Evolutionary conservation across 2,329 filamentous ascomycete genomes (phyloP).

Genomic region (Trichoderma atrobrunneum): DNA sequence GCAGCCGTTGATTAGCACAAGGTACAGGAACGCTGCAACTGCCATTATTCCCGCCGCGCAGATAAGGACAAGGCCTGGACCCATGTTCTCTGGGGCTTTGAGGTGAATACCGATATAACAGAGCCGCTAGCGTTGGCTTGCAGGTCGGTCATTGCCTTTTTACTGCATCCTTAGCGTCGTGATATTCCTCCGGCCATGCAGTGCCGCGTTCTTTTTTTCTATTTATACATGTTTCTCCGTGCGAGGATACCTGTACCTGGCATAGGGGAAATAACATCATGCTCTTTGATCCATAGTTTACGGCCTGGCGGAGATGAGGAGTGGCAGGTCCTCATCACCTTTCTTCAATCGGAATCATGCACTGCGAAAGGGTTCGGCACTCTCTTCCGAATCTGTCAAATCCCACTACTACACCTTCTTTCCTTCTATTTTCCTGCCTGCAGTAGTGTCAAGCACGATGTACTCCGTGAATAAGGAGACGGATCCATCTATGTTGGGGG

Average conservation of each 20-base stretch:
- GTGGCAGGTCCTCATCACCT: not conserved
- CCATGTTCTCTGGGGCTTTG: not conserved
- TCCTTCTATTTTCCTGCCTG: not conserved
- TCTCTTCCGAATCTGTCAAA: not conserved
- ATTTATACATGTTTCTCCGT: not conserved
- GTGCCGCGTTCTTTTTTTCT: not conserved
- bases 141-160: not conserved
- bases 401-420: not conserved
- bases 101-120: not conserved
- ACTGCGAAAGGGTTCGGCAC: not conserved
- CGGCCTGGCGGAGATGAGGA: not conserved
- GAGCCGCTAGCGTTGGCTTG: not conserved
- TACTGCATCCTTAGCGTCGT: not conserved
- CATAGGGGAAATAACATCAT: not conserved
- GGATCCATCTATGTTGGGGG: slow-evolving; percentile 9
- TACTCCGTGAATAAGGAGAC: not conserved
- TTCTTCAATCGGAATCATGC: not conserved
- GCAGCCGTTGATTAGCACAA: not conserved
- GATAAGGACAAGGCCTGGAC: not conserved
- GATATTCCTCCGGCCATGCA: not conserved
- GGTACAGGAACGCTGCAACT: not conserved
- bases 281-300: not conserved
- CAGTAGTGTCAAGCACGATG: not conserved
- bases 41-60: not conserved
- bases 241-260: not conserved